These are phyloP conservation scores for Sordariomycetes sp. DNA, from an alignment of 2,329 filamentous ascomycete species.

Conservation along the genomic window DNA sequence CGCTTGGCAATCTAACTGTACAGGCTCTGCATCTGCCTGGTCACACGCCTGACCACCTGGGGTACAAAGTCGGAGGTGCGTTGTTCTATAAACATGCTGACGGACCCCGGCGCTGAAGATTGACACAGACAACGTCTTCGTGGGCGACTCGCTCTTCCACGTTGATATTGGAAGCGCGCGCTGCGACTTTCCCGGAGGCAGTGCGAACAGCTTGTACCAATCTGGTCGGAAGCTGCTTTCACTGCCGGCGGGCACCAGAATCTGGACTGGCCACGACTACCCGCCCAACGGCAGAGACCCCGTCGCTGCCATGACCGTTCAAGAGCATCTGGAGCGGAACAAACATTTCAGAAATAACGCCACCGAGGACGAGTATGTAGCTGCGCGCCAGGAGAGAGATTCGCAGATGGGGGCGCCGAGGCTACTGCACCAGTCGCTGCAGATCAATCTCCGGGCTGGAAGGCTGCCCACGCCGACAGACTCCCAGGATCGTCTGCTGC, in stretches of 20 bases:
- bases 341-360: conserved; percentile 30
- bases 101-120: too few relatives aligned
- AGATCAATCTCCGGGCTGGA: conserved; percentile 40
- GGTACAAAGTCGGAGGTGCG: conserved; percentile 43
- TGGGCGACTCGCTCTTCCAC: conserved; percentile 39
- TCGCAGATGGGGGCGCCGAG: conserved; percentile 26
- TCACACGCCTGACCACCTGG: conserved; percentile 52
- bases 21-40: conserved; percentile 47
- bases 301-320: conserved; percentile 28
- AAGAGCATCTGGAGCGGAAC: conserved; percentile 29
- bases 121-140: conserved; percentile 29
- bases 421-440: conserved; percentile 35
- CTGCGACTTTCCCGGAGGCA: conserved; percentile 41
- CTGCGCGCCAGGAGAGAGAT: conserved; percentile 29
- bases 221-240: conserved; percentile 28
- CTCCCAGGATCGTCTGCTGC: conserved; percentile 21
- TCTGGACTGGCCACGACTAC: conserved; percentile 45
- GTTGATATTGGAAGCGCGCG: conserved; percentile 36
- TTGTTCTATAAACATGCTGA: too few relatives aligned
- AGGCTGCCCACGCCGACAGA: conserved; percentile 24
- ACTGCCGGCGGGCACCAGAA: conserved; percentile 27
- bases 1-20: conserved; percentile 34
- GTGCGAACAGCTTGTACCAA: conserved; percentile 26
- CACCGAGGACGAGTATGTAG: conserved; percentile 29
- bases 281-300: conserved; percentile 25